Base-by-base conservation (phyloP, 2,329 filamentous ascomycete species). In the Ophiobolus disseminans region DNA sequence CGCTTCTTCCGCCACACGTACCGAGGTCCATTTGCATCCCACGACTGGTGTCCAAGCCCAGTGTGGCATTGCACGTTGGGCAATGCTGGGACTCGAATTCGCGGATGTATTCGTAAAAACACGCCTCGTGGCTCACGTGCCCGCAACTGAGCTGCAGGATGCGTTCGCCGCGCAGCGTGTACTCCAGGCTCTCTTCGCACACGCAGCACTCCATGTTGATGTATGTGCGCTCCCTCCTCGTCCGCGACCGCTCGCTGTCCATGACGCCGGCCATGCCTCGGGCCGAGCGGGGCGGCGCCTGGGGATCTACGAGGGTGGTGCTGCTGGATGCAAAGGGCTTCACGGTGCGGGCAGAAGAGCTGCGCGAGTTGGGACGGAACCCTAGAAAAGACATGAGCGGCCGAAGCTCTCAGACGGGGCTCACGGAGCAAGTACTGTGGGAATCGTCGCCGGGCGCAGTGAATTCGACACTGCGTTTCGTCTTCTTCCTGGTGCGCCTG, bases 71-170 rank as follows among this genome's bases (percentile, higher is more conserved):
- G 75, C 94, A 99, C 58, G 90, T 89, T 21, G 94, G 94, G 75
- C 94, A 99, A 67, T 91, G 92, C 66, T 97, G 91, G 43, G 90
- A 90, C 61, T 97, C 92, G 50, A 93, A 89, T 68, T 97, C 93
- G 66, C 90, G 89, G 64, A 99, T 96, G 70, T 95, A 97, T 75
- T 99, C 94, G 76, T 97, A 97, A 72, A 99, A 97, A 76, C 94
- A 99, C 26, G 93, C 94, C 74, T 97, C 94, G 72, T 99, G 94
- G 9, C 93, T 91, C 51, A 99, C 93, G 75, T 99, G 94, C n/a
- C 87, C 85, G 75, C 94, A 99, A 5, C 92, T 95, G 66, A 99
- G 94, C 72, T 97, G 94, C 44, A 99, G 80, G 53, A 99, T 91
- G 60, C 91, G 86, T 77, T 99, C 94, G 50, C 94, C 94, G 40